phyloP scores from a whole-genome alignment of 768 basidiomycete genomes.

The Suillus sp. region DNA sequence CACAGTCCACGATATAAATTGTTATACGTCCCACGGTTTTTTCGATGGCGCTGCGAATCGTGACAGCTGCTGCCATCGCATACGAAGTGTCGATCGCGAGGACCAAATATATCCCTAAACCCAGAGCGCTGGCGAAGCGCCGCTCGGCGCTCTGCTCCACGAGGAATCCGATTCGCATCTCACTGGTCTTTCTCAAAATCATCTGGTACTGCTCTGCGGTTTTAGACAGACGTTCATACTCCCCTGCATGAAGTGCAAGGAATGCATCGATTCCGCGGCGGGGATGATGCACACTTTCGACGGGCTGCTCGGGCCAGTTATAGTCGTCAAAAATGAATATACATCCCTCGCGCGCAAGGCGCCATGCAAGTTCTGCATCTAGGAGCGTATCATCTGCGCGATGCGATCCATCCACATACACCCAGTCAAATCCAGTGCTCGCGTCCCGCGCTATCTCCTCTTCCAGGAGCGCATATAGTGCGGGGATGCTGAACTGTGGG shows the following conservation, averaged over 20 bases:
- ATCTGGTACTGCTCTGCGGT: slow-evolving; percentile 48
- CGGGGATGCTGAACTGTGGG: slow-evolving; percentile 55
- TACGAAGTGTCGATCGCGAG: slow-evolving; percentile 45
- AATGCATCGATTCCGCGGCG: slow-evolving; percentile 60
- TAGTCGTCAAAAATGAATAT: slow-evolving; percentile 63
- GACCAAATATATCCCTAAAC: slow-evolving; percentile 51
- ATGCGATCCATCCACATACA: slow-evolving; percentile 63
- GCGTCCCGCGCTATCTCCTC: slow-evolving; percentile 42
- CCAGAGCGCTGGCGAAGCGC: slow-evolving; percentile 30
- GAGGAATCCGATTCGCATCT: slow-evolving; percentile 56
- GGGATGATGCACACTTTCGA: slow-evolving; percentile 53
- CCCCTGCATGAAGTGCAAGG: slow-evolving; percentile 48
- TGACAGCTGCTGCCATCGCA: slow-evolving; percentile 50
- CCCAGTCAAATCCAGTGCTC: slow-evolving; percentile 54
- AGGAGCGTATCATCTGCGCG: slow-evolving; percentile 60
- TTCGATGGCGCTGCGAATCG: slow-evolving; percentile 44
- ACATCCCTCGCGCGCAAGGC: slow-evolving; percentile 51
- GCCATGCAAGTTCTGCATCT: slow-evolving; percentile 62
- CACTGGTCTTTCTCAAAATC: slow-evolving; percentile 49
- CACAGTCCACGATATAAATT: slow-evolving; percentile 53
- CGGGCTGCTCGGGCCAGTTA: slow-evolving; percentile 50
- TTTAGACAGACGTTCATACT: slow-evolving; percentile 45
- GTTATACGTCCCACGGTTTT: slow-evolving; percentile 42
- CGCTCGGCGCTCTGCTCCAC: slow-evolving; percentile 13
- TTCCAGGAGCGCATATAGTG: slow-evolving; percentile 45